A percentile compares a stretch with the other conserved stretches of the same genome.
phyloP scores from a whole-genome alignment of 2,329 filamentous ascomycete species.

The Aureobasidium namibiae region DNA sequence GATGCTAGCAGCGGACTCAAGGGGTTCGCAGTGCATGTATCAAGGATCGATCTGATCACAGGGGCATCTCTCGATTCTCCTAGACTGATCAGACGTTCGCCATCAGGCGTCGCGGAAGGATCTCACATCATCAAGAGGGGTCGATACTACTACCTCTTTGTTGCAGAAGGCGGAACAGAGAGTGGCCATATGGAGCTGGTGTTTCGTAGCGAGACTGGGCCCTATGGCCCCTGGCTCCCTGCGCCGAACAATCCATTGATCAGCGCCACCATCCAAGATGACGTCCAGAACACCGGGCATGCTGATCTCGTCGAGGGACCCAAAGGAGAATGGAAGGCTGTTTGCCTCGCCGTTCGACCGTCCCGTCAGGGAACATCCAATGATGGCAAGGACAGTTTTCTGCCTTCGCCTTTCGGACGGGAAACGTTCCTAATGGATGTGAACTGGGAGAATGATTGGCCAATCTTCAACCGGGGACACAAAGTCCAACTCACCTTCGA shows the following conservation, averaged over 20 bases:
- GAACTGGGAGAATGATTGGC: conserved; percentile 45
- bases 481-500: conserved; percentile 32
- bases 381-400: conserved; percentile 22
- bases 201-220: conserved; percentile 41
- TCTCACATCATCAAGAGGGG: conserved; percentile 53
- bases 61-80: conserved; percentile 34
- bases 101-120: conserved; percentile 40
- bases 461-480: conserved; percentile 40
- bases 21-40: conserved; percentile 45
- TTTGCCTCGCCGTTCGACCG: conserved; percentile 40
- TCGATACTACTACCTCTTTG: conserved; percentile 53
- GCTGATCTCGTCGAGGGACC: conserved; percentile 41
- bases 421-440: conserved; percentile 45
- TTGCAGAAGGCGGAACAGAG: conserved; percentile 46
- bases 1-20: conserved; percentile 35
- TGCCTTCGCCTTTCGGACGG: conserved; percentile 38
- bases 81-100: conserved; percentile 30
- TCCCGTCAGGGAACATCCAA: neutral
- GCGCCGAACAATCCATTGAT: conserved; percentile 51
- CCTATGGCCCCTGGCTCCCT: conserved; percentile 54
- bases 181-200: conserved; percentile 56
- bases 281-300: conserved; percentile 45
- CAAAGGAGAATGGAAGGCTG: conserved; percentile 41
- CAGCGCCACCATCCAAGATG: conserved; percentile 40
- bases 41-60: conserved; percentile 35